Base-by-base conservation (phyloP, 495 filamentous ascomycete species). In the Daldinia caldariorum region DNA sequence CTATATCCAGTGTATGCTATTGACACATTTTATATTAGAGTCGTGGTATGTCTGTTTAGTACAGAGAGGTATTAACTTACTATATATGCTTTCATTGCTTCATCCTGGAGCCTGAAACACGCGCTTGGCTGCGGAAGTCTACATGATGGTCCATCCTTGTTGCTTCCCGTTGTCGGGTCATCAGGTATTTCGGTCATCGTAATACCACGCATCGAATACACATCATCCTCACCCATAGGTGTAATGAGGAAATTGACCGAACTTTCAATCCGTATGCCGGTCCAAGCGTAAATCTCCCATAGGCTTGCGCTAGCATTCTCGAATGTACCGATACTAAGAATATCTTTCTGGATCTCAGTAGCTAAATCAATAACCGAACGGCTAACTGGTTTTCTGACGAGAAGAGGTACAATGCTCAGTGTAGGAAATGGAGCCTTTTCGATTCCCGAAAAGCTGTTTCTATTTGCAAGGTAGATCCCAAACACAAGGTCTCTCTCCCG, bases 161-260 rank as follows among this genome's bases (percentile, higher is more conserved):
- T 60, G 6, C 47, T 16, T 34, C 22, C 29, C 3, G 45, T 16
- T 61, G 32, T 34, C 12, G 55, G 38, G 6, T 67, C 39, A 26
- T 39, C 45, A 13, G 49, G 0, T 5, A 63, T 38, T 38, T 77
- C 60, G 14, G 69, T 58, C 60, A 76, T 63, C 26, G 50, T 76
- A 56, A 62, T 34, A 49, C n/a, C 57, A 35, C 45, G 22, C 29
- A 29, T 65, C 50, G 57, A 72, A 59, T 35, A 58, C 31, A 53
- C n/a, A 20, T 34, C 22, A 18, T 35, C 20, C 16, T 64, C 49
- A 54, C 62, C 58, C 16, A 20, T 38, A 9, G 81, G 80, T 6
- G 78, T 64, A 57, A 77, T 78, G 29, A 89, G 71, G 55, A 89
- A 88, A 67, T 90, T 90, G 49, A 89, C 86, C 75, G 84, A 86